Evolutionary conservation across 2,329 filamentous ascomycete species (phyloP), one percentile per base, ranked within the genome.

Genomic region (Xylaria polymorpha): DNA sequence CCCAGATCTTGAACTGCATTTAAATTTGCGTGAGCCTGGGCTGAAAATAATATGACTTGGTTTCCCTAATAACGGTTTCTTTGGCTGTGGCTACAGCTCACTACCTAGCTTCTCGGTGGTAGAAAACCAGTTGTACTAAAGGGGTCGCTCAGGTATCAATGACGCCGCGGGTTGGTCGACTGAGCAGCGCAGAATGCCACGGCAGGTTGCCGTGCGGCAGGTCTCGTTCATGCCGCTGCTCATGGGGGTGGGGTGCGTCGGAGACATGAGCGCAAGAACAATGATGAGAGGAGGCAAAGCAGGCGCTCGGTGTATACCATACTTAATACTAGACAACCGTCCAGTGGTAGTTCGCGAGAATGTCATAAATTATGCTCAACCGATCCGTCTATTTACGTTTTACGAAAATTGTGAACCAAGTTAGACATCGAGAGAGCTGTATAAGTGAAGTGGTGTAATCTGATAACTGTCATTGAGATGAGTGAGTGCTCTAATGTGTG

Each of bases 311-410:
- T 71, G 70, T 73, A 75, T 70, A 73, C 68, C 70, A 72, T 70
- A 67, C 64, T 74, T 70, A 72, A 73, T 65, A 60, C 67, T 73
- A 76, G 69, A 74, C 63, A 66, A 63, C 62, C 63, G 71, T 68
- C 71, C 71, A 73, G 73, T 75, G 72, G 71, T 70, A 71, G 69
- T 73, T 72, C 70, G 67, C 65, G 41, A 70, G 70, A 72, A 74
- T 71, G 59, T 66, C 56, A 66, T 22, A 68, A 41, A 61, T 65
- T 57, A 59, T 57, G 53, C 37, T 50, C 12, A 60, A 18, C 7
- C 32, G 48, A 55, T 39, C 20, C 59, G 4, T 25, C 20, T 61
- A 4, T 25, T 64, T 29, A 29, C 41, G 9, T 64, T 15, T 41
- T 44, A 29, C 7, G n/a, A 32, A 37, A 7, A 43, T 35, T 18